phyloP scores from a whole-genome alignment of 2,329 filamentous ascomycete genomes.

The Fusarium tanahbumbuense region DNA sequence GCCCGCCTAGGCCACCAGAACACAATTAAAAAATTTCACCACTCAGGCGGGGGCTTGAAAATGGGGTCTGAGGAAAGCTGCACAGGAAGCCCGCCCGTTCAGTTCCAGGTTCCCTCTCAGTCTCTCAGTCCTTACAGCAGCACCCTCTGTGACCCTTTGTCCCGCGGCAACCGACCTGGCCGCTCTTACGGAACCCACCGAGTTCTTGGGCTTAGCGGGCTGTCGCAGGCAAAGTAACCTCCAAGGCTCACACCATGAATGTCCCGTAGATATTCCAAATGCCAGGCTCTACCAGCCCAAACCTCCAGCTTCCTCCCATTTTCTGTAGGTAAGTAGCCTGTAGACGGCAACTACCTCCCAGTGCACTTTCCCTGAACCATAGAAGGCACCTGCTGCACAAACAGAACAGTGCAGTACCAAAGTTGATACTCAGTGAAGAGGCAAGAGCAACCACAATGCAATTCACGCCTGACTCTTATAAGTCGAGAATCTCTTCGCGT shows the following conservation, averaged over 20 bases:
- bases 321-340: not conserved
- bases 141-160: not conserved
- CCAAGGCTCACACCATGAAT: not conserved
- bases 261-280: constrained; percentile 1
- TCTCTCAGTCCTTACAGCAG: constrained; percentile 19
- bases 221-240: constrained; percentile 11
- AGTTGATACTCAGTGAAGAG: not conserved
- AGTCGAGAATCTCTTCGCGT: constrained; percentile 7
- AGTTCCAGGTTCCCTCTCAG: not conserved
- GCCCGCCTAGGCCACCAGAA: constrained; percentile 16
- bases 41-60: constrained; percentile 34
- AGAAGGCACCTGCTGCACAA: not conserved
- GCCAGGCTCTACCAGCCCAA: not conserved
- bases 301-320: constrained; percentile 2
- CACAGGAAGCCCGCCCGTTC: not conserved
- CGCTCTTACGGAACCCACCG: not conserved
- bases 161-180: constrained; percentile 18
- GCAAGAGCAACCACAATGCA: constrained; percentile 13
- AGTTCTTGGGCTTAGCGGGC: not conserved
- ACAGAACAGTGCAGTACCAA: not conserved
- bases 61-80: constrained; percentile 27
- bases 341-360: constrained; percentile 7
- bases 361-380: not conserved
- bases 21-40: constrained; percentile 33
- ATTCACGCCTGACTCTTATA: not conserved